These are phyloP conservation scores for Euphorbia pulcherrima DNA, from an alignment of 345 rosid species.

Conservation along the genomic window DNA sequence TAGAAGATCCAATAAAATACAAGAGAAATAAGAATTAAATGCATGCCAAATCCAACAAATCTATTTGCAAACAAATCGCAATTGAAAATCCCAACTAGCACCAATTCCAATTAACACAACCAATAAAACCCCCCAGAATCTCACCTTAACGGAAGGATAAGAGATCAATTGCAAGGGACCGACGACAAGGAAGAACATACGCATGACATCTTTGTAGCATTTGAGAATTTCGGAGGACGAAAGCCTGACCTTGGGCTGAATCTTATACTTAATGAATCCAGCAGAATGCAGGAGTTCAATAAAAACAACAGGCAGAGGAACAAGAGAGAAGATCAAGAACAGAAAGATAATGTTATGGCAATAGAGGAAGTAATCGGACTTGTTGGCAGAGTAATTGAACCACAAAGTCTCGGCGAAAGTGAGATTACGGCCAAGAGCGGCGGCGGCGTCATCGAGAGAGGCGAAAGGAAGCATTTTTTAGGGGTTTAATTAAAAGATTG, in stretches of 20 bases:
- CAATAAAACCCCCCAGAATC: not conserved
- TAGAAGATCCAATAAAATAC: not conserved
- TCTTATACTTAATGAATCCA: constrained; percentile 58
- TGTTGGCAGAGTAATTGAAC: constrained; percentile 76
- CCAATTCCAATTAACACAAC: not conserved
- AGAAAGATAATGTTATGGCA: constrained; percentile 78
- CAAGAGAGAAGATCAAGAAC: constrained; percentile 62
- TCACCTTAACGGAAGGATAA: constrained; percentile 77
- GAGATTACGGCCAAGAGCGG: constrained; percentile 69
- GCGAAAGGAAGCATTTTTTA: constrained; percentile 64
- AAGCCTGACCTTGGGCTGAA: constrained; percentile 75
- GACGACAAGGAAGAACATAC: constrained; percentile 63
- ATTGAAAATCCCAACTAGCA: not conserved
- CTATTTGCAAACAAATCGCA: not conserved
- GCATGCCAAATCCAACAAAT: not conserved
- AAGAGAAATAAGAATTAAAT: not conserved
- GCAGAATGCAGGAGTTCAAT: constrained; percentile 48
- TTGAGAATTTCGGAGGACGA: constrained; percentile 51
- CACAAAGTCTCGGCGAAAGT: constrained; percentile 63
- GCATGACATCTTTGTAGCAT: constrained; percentile 81
- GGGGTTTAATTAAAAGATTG: constrained; percentile 27
- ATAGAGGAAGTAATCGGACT: constrained; percentile 77
- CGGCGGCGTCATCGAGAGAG: constrained; percentile 56
- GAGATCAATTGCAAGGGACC: constrained; percentile 86
- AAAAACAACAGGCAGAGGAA: constrained; percentile 63